Percentiles rank a stretch among this genome's conserved stretches.
phyloP scores from a whole-genome alignment of 1,284 basidiomycete genomes.

The Austroboletus olivaceoglutinosus region DNA sequence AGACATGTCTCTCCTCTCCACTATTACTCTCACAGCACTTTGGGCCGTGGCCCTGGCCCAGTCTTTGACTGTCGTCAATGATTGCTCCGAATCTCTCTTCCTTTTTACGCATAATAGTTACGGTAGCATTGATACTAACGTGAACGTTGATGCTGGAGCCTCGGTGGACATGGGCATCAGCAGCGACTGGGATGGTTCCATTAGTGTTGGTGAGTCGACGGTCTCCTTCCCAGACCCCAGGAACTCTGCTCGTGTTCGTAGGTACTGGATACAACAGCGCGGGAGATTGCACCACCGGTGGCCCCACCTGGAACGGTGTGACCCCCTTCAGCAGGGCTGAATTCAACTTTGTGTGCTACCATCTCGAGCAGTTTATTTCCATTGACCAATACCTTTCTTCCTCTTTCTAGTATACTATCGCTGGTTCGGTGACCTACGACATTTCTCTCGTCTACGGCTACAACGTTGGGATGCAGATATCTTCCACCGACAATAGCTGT shows the following conservation, averaged over 20 bases:
- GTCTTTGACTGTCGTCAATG: constrained; percentile 33
- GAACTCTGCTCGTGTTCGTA: constrained; percentile 8
- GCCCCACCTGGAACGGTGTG: constrained; percentile 21
- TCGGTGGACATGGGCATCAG: constrained; percentile 33
- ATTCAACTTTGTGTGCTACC: constrained; percentile 14
- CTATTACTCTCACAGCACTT: neutral
- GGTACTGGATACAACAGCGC: constrained; percentile 23
- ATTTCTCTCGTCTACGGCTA: constrained; percentile 39
- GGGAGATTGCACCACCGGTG: constrained; percentile 22
- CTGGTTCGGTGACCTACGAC: constrained; percentile 34
- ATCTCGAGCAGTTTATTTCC: neutral
- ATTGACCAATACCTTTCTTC: too few relatives aligned
- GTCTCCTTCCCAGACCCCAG: neutral
- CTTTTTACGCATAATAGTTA: constrained; percentile 32
- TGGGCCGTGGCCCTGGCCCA: constrained; percentile 15
- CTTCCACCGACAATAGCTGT: constrained; percentile 26
- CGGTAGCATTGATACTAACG: constrained; percentile 28
- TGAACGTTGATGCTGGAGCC: constrained; percentile 23
- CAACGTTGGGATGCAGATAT: constrained; percentile 38
- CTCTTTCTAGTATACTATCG: constrained; percentile 14
- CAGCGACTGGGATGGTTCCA: constrained; percentile 33
- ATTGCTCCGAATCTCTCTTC: constrained; percentile 30
- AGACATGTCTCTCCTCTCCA: neutral
- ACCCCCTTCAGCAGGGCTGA: constrained; percentile 28
- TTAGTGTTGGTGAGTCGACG: constrained; percentile 34